Base-by-base conservation (phyloP, 345 rosid species). In the Boechera divaricarpa region DNA sequence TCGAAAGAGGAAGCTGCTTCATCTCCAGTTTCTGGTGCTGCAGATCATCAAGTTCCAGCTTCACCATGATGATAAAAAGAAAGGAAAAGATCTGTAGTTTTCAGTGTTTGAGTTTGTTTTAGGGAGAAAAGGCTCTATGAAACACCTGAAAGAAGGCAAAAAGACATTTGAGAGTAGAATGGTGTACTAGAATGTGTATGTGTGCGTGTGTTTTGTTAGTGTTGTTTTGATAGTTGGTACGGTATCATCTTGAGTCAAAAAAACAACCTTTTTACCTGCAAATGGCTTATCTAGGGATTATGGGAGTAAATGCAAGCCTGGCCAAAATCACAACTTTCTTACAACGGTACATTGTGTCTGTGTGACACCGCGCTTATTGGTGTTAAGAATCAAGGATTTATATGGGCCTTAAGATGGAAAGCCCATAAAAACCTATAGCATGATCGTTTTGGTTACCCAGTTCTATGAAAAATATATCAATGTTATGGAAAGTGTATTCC, bases 1-100 rank as follows among this genome's bases (percentile, higher is more conserved):
- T 82, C 96, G 10, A 95, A 95, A 77, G 98, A 93, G 82, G 99
- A 95, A 53, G 79, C 87, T 10, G 85, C 85, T 35, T 90, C 95
- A 66, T 51, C 81, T 33, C 92, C 85, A 52, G 84, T 87, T 75
- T 89, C 98, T 3, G 90, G 89, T 64, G 73, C 87, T 0, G 74
- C 75, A 76, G 98, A 86, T 42, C 73, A 88, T 38, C 74, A 88
- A 10, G 83, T 81, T 78, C 78, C 90, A 9, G 87, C 85, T 60
- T 91, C 98, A 41, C 99, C 98, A 2, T 95, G 83, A 88, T 90
- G 83, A 83, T 59, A 32, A 76, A 53, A 57, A 54, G 7, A 74
- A 51, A 59, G 32, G 55, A 76, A 79, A 74, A 70, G 51, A 62
- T 62, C 4, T 79, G 67, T 74, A 74, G 49, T 74, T 28, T 29